Base-by-base conservation (phyloP, 768 basidiomycete genomes). In the Naganishia onofrii region DNA sequence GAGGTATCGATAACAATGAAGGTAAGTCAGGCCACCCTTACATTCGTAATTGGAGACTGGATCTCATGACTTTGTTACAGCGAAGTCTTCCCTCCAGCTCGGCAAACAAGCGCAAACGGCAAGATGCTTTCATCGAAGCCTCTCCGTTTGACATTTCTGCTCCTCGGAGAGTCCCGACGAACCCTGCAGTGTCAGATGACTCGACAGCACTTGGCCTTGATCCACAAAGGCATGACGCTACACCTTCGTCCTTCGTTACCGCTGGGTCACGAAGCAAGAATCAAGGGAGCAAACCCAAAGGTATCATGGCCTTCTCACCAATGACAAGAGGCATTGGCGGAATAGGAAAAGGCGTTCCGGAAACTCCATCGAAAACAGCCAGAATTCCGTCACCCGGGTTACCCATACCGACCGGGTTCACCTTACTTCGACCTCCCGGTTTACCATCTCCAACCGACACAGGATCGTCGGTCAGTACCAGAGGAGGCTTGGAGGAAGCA, bases 241-340 rank as follows among this genome's bases (percentile, higher is more conserved):
- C 57, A 23, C 8, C 17, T 38, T 42, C n/a, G n/a, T n/a, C 28
- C 36, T 36, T 23, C 0, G 23, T 17, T 42, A 17, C 23, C 38
- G 38, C 28, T 29, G 38, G 15, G 2, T 42, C 60, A 26, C 38
- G 12, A 32, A 19, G 34, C 34, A 58, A 58, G 26, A 32, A 32
- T 38, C 7, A 36, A 58, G 57, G 34, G 12, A n/a, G 6, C 13
- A 23, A 29, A 44, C 12, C 42, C 10, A n/a, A 63, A 29, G 38
- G 60, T 21, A 63, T 63, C 60, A 63, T 63, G 60, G 60, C 60
- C 5, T 63, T 63, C 38, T 63, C 60, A 12, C 60, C 60, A 3
- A 63, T 63, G 60, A 28, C 60, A 17, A 42, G 38, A 17, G 21
- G 23, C 1, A 4, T 42, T 26, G 9, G 4, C 21, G 60, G 38